A percentile compares a stretch with the other conserved stretches of the same genome.
Evolutionary conservation across 345 rosid genomes (phyloP).

Genomic region (Conringia planisiliqua): DNA sequence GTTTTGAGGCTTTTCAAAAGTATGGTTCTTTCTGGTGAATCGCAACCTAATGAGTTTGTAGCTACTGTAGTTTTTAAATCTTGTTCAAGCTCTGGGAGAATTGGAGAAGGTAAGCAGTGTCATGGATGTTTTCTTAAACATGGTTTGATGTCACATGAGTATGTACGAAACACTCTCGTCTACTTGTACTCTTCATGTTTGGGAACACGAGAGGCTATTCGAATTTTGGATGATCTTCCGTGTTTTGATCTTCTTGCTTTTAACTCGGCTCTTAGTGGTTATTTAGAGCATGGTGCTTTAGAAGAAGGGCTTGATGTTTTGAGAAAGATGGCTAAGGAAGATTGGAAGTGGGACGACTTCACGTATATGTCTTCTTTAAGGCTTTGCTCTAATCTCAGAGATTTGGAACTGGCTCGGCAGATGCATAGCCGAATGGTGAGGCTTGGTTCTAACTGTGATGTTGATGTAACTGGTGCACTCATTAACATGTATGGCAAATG

Average conservation of each 20-base stretch:
- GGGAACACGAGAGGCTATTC: slow-evolving; percentile 40
- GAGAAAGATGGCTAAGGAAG: slow-evolving; percentile 37
- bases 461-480: slow-evolving; percentile 42
- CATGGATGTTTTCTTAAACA: slow-evolving; percentile 63
- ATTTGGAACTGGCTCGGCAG: slow-evolving; percentile 55
- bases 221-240: slow-evolving; percentile 41
- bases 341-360: slow-evolving; percentile 47
- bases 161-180: slow-evolving; percentile 57
- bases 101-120: slow-evolving; percentile 59
- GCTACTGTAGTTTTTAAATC: slow-evolving; percentile 56
- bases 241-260: slow-evolving; percentile 43
- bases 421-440: slow-evolving; percentile 53
- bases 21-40: slow-evolving; percentile 39
- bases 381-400: slow-evolving; percentile 50
- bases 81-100: slow-evolving; percentile 44
- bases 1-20: slow-evolving; percentile 52
- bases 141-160: slow-evolving; percentile 57
- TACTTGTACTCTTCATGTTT: slow-evolving; percentile 51
- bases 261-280: slow-evolving; percentile 63
- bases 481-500: slow-evolving; percentile 85
- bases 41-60: slow-evolving; percentile 59
- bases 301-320: slow-evolving; percentile 53
- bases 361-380: slow-evolving; percentile 53
- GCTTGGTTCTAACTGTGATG: slow-evolving; percentile 37
- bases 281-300: slow-evolving; percentile 44